Evolutionary conservation across 768 basidiomycete species (phyloP).

Genomic region (Boletus rubroflammeus): DNA sequence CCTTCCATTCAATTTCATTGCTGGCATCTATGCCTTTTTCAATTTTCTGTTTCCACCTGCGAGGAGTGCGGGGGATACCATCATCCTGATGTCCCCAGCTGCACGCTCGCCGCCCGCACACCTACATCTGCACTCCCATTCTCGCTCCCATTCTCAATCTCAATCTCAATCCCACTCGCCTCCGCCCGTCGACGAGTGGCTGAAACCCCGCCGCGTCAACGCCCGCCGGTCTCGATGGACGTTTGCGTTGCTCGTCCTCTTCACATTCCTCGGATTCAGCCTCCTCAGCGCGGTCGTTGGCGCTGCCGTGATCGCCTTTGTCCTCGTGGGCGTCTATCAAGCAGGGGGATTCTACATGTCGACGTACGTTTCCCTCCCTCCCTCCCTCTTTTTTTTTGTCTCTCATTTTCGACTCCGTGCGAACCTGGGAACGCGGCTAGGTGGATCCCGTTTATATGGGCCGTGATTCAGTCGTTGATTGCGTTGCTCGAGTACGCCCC

Average conservation of each 20-base stretch:
- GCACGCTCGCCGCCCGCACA: background rate
- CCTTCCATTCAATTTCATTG: conserved; percentile 38
- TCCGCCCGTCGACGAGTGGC: conserved; percentile 5
- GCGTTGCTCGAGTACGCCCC: conserved; percentile 36
- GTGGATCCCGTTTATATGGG: conserved; percentile 44
- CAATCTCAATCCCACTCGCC: background rate
- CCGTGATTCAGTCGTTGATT: conserved; percentile 39
- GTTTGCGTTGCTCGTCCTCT: conserved; percentile 39
- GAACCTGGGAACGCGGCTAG: background rate
- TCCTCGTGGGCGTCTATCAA: conserved; percentile 38
- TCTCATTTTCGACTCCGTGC: background rate
- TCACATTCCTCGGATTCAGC: conserved; percentile 34
- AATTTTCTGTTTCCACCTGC: conserved; percentile 40
- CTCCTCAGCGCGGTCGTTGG: conserved; percentile 38
- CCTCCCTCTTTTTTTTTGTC: background rate
- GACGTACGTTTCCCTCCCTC: conserved; percentile 35
- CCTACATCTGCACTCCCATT: background rate
- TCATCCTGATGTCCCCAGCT: background rate
- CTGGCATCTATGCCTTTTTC: conserved; percentile 40
- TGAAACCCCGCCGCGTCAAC: conserved; percentile 26
- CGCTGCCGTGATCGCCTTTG: conserved; percentile 37
- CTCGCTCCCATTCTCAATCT: background rate
- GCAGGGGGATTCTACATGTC: conserved; percentile 39
- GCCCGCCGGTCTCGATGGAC: conserved; percentile 35
- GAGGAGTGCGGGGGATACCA: conserved; percentile 5